phyloP scores from a whole-genome alignment of 2,329 filamentous ascomycete genomes.

The Tolypocladium inflatum region DNA sequence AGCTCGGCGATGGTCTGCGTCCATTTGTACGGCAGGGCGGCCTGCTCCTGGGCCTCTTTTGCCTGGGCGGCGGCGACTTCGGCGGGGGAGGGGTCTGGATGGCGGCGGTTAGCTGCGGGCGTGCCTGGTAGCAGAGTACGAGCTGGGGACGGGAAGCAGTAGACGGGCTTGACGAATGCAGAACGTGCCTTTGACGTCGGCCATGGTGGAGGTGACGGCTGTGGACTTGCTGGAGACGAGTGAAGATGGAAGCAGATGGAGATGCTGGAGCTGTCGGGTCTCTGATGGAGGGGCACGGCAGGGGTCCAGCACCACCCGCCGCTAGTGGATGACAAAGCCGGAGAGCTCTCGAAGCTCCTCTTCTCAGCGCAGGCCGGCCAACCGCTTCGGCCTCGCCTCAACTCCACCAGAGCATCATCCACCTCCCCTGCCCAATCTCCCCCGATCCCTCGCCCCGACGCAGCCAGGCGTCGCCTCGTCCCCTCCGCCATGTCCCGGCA shows the following conservation, averaged over 20 bases:
- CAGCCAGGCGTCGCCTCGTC: background rate
- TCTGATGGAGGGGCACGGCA: constrained; percentile 1
- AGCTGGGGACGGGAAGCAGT: background rate
- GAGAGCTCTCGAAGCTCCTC: background rate
- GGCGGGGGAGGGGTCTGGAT: constrained; percentile 41
- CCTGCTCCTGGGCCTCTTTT: constrained; percentile 80
- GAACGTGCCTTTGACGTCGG: constrained; percentile 2
- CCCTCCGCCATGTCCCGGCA: constrained; percentile 16
- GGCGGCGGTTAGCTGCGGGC: background rate
- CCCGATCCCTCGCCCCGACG: background rate
- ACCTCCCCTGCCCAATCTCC: background rate
- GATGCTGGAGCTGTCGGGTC: background rate
- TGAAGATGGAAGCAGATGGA: background rate
- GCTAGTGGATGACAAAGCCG: background rate
- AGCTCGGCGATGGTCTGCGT: constrained; percentile 84
- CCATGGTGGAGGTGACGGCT: background rate
- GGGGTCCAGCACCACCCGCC: background rate
- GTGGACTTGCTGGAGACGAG: background rate
- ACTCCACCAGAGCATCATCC: background rate
- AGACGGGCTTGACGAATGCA: background rate
- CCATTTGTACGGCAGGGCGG: constrained; percentile 93
- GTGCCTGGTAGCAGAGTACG: background rate
- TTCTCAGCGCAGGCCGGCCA: background rate
- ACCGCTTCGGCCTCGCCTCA: background rate
- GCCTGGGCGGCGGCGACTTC: constrained; percentile 51